Base-by-base conservation (phyloP, 352 stramenopile genomes). In the Globisporangium okanoganense region DNA sequence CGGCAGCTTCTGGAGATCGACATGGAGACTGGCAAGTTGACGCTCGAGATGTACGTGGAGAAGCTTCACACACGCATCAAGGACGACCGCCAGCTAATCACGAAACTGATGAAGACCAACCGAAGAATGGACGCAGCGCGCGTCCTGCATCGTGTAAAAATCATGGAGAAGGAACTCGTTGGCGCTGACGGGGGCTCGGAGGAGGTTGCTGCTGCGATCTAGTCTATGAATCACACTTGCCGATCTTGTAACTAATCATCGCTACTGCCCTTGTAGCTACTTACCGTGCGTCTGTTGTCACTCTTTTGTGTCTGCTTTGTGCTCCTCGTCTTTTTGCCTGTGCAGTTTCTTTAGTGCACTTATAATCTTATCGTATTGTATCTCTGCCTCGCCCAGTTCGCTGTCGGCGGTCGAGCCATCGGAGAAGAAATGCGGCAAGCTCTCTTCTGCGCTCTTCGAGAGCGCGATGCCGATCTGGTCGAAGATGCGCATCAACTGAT, bases 1-100 rank as follows among this genome's bases (percentile, higher is more conserved):
- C 91, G 88, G 56, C 85, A 94, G 64, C 61, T 92, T 20, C 62
- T 94, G 18, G 85, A 94, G 58, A 91, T 92, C 47, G 82, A 90
- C 7, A 94, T 94, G 77, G 72, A 94, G 54, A 87, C 80, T 1
- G 85, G 81, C 10, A 92, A 86, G 54, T 54, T 94, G 41, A 94
- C 80, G 33, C 61, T 91, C 18, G 75, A 89, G 13, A 77, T 80
- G 72, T 94, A 94, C 56, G 64, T 87, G 13, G 71, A 72, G 38
- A 65, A 69, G 20, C 69, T 94, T 5, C 63, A 80, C 40, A 54
- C 45, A 14, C 71, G 77, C 9, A 89, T 94, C 16, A 55, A 59
- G 29, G 73, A 65, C 2, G 85, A 94, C 71, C 75, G 75, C 13
- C 47, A 52, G 33, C 60, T 89, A 24, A 78, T 87, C 14, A 65